Conservation (phyloP, 2,329 filamentous ascomycete genomes). For the Sporothrix brunneoviolacea region DNA sequence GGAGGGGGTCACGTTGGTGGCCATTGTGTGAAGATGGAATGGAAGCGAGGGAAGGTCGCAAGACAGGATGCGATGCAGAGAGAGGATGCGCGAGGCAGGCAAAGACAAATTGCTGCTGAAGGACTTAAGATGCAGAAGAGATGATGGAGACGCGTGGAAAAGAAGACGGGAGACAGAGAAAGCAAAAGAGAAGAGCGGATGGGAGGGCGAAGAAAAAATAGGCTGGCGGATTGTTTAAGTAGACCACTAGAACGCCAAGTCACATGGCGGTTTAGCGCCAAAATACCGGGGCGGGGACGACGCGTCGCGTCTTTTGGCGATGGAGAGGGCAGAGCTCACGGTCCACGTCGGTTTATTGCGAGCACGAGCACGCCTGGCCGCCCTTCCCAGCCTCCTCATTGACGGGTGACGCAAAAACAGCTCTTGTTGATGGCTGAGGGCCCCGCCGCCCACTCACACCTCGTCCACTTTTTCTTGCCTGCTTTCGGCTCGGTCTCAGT, state of each 20-base stretch:
- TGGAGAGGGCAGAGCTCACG: conserved; percentile 1
- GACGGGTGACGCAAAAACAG: neutral
- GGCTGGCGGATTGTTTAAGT: conserved; percentile 19
- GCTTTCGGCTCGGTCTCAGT: neutral
- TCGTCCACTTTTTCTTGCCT: conserved; percentile 5
- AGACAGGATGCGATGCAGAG: neutral
- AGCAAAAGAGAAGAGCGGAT: neutral
- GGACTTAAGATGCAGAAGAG: no score
- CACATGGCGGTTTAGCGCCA: conserved; percentile 16
- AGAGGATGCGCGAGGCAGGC: neutral
- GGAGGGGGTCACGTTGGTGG: conserved; percentile 41
- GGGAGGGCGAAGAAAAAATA: conserved; percentile 13
- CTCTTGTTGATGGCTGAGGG: conserved; percentile 6
- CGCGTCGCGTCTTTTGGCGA: conserved; percentile 18
- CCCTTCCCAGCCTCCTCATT: conserved; percentile 10
- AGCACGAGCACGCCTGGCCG: neutral
- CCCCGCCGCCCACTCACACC: conserved; percentile 13
- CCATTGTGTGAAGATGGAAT: conserved; percentile 49
- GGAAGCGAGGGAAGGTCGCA: neutral
- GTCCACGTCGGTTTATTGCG: no score
- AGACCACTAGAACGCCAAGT: conserved; percentile 18
- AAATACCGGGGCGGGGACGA: conserved; percentile 7
- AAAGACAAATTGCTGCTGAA: no score
- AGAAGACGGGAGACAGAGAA: neutral
- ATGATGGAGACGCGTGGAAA: conserved; percentile 2